Evolutionary conservation across 129 eudicot genomes (phyloP).

Genomic region (Calendula officinalis): DNA sequence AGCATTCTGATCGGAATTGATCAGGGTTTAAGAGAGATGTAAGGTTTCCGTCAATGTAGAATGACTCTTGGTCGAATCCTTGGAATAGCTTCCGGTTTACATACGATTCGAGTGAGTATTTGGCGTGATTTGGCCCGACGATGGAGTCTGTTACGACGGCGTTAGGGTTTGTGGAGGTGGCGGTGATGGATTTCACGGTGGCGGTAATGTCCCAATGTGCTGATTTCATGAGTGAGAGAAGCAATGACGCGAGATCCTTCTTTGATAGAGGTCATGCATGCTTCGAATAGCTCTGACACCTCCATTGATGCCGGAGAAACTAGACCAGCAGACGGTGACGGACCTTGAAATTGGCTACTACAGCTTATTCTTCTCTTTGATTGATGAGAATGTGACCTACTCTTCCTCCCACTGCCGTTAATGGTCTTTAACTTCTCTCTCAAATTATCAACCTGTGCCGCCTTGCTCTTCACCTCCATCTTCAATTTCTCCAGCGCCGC

Average conservation of each 20-base stretch:
- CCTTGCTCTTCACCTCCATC: conserved; percentile 56
- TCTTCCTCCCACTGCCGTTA: conserved; percentile 38
- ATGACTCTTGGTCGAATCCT: conserved; percentile 93
- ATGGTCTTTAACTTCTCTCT: conserved; percentile 45
- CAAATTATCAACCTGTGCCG: conserved; percentile 55
- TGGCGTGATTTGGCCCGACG: conserved; percentile 59
- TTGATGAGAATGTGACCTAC: conserved; percentile 33
- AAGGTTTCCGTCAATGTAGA: conserved; percentile 82
- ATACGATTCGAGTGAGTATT: conserved; percentile 81
- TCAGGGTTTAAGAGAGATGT: conserved; percentile 60
- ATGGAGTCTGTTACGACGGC: conserved; percentile 33
- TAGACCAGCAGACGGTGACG: conserved; percentile 20
- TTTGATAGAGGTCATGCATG: conserved; percentile 61
- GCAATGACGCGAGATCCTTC: conserved; percentile 71
- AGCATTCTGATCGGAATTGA: conserved; percentile 78
- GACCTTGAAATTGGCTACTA: conserved; percentile 45
- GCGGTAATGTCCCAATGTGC: conserved; percentile 96
- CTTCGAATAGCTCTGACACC: conserved; percentile 63
- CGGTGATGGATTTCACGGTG: conserved; percentile 78
- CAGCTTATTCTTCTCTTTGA: conserved; percentile 67
- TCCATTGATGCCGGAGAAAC: conserved; percentile 55
- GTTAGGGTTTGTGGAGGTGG: conserved; percentile 29
- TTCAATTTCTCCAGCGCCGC: conserved; percentile 65
- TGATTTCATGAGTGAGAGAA: conserved; percentile 85
- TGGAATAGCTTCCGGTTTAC: conserved; percentile 72